Conservation (phyloP, 2,329 filamentous ascomycete genomes). For the Colletotrichum phormii region DNA sequence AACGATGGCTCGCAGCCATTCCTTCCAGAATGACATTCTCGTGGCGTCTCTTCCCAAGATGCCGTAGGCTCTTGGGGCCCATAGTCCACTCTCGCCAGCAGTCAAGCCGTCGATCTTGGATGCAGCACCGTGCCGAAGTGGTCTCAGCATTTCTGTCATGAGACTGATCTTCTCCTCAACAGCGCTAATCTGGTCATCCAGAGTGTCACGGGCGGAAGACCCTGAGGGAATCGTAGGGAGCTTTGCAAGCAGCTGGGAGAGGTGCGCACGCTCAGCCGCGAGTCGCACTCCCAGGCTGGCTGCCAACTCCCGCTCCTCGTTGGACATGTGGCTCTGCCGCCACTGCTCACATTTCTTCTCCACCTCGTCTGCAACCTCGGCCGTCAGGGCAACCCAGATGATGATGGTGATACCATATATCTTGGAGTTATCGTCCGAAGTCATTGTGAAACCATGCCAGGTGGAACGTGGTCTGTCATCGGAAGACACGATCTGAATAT, state of each 20-base stretch:
- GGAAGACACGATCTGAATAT: slow-evolving; percentile 95
- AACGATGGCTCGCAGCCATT: slow-evolving; percentile 94
- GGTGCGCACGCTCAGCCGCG: slow-evolving; percentile 86
- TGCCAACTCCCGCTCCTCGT: slow-evolving; percentile 90
- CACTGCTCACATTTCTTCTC: slow-evolving; percentile 85
- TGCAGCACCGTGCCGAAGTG: slow-evolving; percentile 91
- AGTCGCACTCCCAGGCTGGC: slow-evolving; percentile 90
- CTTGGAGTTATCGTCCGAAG: slow-evolving; percentile 89
- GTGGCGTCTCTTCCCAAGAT: slow-evolving; percentile 87
- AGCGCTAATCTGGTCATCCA: slow-evolving; percentile 94
- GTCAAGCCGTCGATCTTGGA: slow-evolving; percentile 98
- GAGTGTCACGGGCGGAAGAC: slow-evolving; percentile 80
- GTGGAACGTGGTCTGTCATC: slow-evolving; percentile 95
- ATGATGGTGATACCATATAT: slow-evolving; percentile 92
- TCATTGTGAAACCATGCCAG: slow-evolving; percentile 99
- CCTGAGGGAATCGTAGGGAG: slow-evolving; percentile 85
- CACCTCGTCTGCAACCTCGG: slow-evolving; percentile 84
- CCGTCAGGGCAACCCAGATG: slow-evolving; percentile 89
- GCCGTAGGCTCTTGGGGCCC: slow-evolving; percentile 94
- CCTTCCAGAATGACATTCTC: slow-evolving; percentile 95
- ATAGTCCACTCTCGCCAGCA: slow-evolving; percentile 93
- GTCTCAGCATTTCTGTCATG: slow-evolving; percentile 95
- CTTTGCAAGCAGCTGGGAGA: slow-evolving; percentile 87
- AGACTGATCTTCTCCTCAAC: slow-evolving; percentile 97
- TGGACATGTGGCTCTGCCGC: slow-evolving; percentile 89